These are phyloP conservation scores for Thalia dealbata DNA, from an alignment of 176 grass and related monocot genomes.

Conservation along the genomic window DNA sequence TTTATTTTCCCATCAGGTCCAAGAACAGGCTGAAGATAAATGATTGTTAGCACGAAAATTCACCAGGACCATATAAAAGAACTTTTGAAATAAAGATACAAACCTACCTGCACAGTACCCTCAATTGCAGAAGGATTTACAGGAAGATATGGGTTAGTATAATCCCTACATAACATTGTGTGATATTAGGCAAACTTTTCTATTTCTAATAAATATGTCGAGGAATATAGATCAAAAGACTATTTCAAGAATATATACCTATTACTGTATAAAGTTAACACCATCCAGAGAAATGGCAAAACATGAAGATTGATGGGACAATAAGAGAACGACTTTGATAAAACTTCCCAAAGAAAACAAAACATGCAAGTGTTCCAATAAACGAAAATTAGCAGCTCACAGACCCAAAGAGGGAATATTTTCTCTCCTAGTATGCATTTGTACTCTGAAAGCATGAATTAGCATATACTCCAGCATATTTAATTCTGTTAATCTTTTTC, in stretches of 20 bases:
- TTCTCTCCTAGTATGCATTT: no score
- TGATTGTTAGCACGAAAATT: conserved; percentile 14
- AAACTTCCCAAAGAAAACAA: neutral
- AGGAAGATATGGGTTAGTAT: conserved; percentile 92
- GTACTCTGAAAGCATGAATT: no score
- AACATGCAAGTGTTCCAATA: neutral
- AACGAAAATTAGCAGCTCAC: neutral
- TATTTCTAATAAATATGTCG: neutral
- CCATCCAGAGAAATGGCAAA: neutral
- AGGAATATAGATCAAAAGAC: neutral
- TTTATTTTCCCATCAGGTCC: conserved; percentile 65
- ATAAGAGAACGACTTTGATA: neutral
- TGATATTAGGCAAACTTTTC: conserved; percentile 10
- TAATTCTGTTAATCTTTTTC: no score
- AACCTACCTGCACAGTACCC: conserved; percentile 75
- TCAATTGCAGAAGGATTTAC: conserved; percentile 81
- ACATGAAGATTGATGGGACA: neutral
- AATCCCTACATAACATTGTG: conserved; percentile 54
- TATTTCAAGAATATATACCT: neutral
- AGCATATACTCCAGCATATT: no score
- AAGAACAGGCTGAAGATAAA: conserved; percentile 39
- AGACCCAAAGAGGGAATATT: neutral
- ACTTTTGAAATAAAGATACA: conserved; percentile 12
- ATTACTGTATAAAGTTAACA: neutral
- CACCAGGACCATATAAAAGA: conserved; percentile 7